phyloP scores from a whole-genome alignment of 345 rosid genomes.

The Citrus reticulata region DNA sequence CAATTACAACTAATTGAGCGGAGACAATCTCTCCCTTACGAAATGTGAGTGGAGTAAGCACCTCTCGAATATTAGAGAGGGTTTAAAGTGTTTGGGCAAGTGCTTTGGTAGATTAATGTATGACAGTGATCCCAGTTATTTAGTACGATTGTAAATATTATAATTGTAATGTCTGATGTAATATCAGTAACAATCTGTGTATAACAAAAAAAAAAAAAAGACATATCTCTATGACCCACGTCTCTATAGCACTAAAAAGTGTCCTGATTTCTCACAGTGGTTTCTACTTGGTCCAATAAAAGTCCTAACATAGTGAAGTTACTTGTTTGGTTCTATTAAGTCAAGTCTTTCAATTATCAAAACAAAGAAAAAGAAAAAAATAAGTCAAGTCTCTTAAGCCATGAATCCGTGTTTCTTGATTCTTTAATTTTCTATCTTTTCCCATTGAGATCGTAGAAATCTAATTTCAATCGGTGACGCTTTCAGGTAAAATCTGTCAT shows the following conservation, averaged over 20 bases:
- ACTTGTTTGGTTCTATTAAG: background rate
- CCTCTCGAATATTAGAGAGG: no score
- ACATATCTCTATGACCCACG: background rate
- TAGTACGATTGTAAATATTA: no score
- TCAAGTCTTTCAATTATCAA: background rate
- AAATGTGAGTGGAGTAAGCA: no score
- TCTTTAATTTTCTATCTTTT: background rate
- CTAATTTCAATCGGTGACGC: background rate
- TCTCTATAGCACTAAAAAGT: background rate
- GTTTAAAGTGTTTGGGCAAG: no score
- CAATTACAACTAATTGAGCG: no score
- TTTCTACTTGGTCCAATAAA: background rate
- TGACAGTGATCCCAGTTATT: no score
- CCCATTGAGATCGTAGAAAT: background rate
- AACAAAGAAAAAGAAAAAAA: no score
- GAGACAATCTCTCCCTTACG: no score
- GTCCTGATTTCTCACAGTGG: background rate
- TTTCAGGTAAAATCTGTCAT: background rate
- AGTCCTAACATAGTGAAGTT: background rate
- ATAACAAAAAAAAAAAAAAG: background rate
- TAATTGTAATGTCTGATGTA: no score
- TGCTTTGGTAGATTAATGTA: no score
- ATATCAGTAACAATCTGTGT: no score
- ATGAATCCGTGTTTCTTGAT: constrained; percentile 6
- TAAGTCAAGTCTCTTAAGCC: background rate